These are phyloP conservation scores for Trichoderma harzianum DNA, from an alignment of 2,329 filamentous ascomycete species.

Conservation along the genomic window DNA sequence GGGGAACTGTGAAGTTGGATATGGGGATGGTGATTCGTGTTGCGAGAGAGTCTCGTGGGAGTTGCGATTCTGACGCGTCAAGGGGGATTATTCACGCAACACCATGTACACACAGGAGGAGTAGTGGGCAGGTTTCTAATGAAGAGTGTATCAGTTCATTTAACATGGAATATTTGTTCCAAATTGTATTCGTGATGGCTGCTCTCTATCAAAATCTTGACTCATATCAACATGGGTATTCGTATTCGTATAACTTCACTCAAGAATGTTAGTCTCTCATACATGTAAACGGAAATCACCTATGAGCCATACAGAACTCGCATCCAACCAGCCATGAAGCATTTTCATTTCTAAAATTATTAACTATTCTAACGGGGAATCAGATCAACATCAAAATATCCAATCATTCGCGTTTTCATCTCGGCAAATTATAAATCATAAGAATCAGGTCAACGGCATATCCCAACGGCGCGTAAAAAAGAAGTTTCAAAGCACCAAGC, in stretches of 20 bases:
- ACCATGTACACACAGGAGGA: background rate
- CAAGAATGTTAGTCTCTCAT: background rate
- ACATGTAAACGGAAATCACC: background rate
- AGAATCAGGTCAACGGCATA: background rate
- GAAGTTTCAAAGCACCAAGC: background rate
- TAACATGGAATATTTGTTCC: background rate
- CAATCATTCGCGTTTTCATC: background rate
- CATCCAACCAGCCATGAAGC: slow-evolving; percentile 2
- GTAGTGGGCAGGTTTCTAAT: background rate
- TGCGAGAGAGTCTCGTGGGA: background rate
- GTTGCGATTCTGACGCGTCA: background rate
- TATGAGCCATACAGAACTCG: background rate
- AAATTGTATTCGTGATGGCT: background rate
- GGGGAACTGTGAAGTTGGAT: background rate
- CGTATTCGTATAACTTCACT: background rate
- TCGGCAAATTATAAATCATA: slow-evolving; percentile 11
- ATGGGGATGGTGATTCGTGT: background rate
- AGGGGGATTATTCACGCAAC: background rate
- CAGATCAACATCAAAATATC: slow-evolving; percentile 5
- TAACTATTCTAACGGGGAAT: slow-evolving; percentile 8
- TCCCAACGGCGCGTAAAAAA: background rate
- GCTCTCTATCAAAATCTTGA: background rate
- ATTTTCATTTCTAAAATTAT: slow-evolving; percentile 6
- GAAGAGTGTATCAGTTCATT: background rate
- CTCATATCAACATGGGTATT: background rate